Evolutionary conservation across 306 rosid species (phyloP).

Genomic region (Calophaca sinica): DNA sequence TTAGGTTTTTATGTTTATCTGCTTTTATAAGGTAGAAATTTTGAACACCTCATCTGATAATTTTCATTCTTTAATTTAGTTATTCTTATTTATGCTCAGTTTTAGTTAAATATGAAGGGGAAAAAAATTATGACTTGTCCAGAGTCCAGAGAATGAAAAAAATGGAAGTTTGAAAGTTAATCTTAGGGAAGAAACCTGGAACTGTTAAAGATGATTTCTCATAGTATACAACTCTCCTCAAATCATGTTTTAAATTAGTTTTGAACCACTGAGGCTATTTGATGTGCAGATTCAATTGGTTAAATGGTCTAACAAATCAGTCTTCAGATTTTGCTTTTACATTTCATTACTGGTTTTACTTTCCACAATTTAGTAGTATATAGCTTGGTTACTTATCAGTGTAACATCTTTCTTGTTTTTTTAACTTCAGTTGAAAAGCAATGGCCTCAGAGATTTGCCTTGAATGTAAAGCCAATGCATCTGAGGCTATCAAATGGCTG

Average conservation of each 20-base stretch:
- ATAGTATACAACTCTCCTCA: too few relatives aligned
- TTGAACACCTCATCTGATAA: neutral
- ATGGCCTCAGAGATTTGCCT: slow-evolving; percentile 57
- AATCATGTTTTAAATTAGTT: neutral
- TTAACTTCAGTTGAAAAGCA: slow-evolving; percentile 57
- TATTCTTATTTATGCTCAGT: too few relatives aligned
- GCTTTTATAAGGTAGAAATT: slow-evolving; percentile 5
- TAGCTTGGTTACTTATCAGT: neutral
- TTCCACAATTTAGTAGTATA: slow-evolving; percentile 6
- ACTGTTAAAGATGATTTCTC: neutral
- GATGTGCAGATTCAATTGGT: too few relatives aligned
- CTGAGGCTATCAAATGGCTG: slow-evolving; percentile 56
- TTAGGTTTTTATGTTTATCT: neutral
- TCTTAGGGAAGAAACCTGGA: neutral
- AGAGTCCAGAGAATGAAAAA: neutral
- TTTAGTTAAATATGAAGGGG: too few relatives aligned
- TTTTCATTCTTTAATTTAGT: too few relatives aligned
- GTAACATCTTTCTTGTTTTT: slow-evolving; percentile 1
- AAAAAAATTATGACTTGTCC: neutral
- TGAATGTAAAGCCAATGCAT: slow-evolving; percentile 55
- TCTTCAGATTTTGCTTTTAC: slow-evolving; percentile 24
- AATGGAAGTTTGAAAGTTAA: neutral
- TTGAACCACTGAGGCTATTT: neutral
- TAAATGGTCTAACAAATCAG: slow-evolving; percentile 18
- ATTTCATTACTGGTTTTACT: slow-evolving; percentile 20